phyloP scores from a whole-genome alignment of 768 basidiomycete species.

The Suillus tomentosus region DNA sequence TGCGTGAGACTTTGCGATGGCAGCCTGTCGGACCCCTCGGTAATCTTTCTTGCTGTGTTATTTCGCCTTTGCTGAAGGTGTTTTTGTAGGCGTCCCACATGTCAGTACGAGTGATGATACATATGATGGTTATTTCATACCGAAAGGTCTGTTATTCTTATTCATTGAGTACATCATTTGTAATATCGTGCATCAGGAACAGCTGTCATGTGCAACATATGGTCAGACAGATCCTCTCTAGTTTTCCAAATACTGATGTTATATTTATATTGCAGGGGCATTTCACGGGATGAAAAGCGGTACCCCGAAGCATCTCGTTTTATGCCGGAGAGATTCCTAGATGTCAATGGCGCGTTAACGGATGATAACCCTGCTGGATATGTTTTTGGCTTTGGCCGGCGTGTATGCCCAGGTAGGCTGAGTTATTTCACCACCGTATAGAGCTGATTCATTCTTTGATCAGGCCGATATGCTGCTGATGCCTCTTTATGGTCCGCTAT shows the following conservation, averaged over 20 bases:
- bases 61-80: not conserved
- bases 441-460: not conserved
- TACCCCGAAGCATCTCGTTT: not conserved
- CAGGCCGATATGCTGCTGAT: constrained; percentile 11
- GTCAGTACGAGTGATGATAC: not conserved
- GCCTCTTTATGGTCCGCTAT: constrained; percentile 12
- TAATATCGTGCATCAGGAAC: not conserved
- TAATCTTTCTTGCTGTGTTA: not conserved
- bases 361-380: not conserved
- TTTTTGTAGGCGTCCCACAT: not conserved
- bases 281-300: not conserved
- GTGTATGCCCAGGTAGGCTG: not conserved
- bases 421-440: not conserved
- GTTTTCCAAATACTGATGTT: not conserved
- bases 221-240: not conserved
- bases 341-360: not conserved
- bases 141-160: not conserved
- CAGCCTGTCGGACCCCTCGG: not conserved
- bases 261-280: not conserved
- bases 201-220: not conserved
- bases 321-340: not conserved
- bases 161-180: not conserved
- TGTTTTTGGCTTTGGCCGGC: not conserved
- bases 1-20: not conserved
- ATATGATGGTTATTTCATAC: not conserved